These are phyloP conservation scores for Lipomyces oligophaga DNA, from an alignment of 805 yeast species.

Conservation along the genomic window DNA sequence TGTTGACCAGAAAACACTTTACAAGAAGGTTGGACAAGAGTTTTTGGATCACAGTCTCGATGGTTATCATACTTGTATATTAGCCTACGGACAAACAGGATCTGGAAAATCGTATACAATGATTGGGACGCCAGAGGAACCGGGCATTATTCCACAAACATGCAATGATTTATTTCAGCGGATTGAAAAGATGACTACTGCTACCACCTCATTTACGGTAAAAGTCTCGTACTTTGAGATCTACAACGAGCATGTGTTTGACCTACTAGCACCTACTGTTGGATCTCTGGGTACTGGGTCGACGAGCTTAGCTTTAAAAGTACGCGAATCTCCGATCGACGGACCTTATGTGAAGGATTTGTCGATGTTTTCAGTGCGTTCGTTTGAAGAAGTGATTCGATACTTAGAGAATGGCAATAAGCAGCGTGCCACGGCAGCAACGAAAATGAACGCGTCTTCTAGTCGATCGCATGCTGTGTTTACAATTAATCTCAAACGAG, in stretches of 20 bases:
- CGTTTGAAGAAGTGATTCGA: conserved; percentile 44
- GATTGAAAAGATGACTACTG: conserved; percentile 38
- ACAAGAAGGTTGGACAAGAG: conserved; percentile 48
- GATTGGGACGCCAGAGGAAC: conserved; percentile 48
- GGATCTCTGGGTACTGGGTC: conserved; percentile 1
- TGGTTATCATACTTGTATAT: conserved; percentile 58
- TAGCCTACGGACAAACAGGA: conserved; percentile 46
- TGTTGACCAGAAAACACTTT: conserved; percentile 46
- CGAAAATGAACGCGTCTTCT: conserved; percentile 62
- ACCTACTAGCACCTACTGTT: conserved; percentile 43
- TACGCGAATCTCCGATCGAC: conserved; percentile 58
- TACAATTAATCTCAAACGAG: conserved; percentile 53
- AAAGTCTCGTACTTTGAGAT: conserved; percentile 59
- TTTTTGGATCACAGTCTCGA: conserved; percentile 51
- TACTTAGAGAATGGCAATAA: conserved; percentile 48
- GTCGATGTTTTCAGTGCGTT: conserved; percentile 44
- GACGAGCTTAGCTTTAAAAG: conserved; percentile 29
- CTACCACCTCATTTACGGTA: conserved; percentile 37
- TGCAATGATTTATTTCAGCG: conserved; percentile 47
- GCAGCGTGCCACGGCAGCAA: conserved; percentile 58
- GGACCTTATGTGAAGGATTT: conserved; percentile 59
- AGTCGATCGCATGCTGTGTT: conserved; percentile 74
- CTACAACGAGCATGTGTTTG: conserved; percentile 66
- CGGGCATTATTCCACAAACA: conserved; percentile 59
- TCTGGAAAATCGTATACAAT: conserved; percentile 43